A percentile compares a stretch with the other conserved stretches of the same genome.
phyloP scores from a whole-genome alignment of 768 basidiomycete genomes.

The Hericium alpestre region DNA sequence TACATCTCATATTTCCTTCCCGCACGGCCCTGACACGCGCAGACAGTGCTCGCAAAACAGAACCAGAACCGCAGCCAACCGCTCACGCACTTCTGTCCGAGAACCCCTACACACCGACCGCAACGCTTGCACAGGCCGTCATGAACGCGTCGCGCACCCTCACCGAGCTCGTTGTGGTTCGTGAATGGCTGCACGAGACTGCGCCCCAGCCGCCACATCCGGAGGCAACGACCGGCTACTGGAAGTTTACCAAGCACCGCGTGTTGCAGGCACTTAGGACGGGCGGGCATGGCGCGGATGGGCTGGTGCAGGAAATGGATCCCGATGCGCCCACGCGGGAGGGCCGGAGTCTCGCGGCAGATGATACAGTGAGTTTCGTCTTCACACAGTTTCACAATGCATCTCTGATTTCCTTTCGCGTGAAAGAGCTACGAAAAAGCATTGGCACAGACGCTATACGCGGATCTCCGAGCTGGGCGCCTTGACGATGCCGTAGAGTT shows the following conservation, averaged over 20 bases:
- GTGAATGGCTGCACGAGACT: slow-evolving; percentile 83
- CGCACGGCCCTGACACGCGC: background rate
- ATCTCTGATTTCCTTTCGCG: background rate
- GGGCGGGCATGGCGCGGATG: slow-evolving; percentile 33
- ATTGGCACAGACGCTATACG: slow-evolving; percentile 67
- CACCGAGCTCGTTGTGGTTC: slow-evolving; percentile 66
- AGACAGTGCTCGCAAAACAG: slow-evolving; percentile 57
- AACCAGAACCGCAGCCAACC: slow-evolving; percentile 33
- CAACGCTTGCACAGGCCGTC: slow-evolving; percentile 63
- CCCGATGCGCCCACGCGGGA: slow-evolving; percentile 66
- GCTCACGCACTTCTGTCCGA: slow-evolving; percentile 46
- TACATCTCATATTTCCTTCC: background rate
- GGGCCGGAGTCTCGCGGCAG: slow-evolving; percentile 50
- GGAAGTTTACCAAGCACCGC: slow-evolving; percentile 71
- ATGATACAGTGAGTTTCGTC: slow-evolving; percentile 59
- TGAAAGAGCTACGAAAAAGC: slow-evolving; percentile 73
- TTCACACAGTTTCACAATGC: background rate
- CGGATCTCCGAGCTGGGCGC: slow-evolving; percentile 75
- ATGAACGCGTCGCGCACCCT: slow-evolving; percentile 59
- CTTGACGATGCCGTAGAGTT: slow-evolving; percentile 77
- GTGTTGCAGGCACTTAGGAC: slow-evolving; percentile 55
- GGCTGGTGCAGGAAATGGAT: slow-evolving; percentile 60
- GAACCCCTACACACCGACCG: slow-evolving; percentile 78
- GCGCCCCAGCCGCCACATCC: slow-evolving; percentile 50
- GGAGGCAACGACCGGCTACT: slow-evolving; percentile 74